phyloP scores from a whole-genome alignment of 108 stramenopile species.

The Cylindrotheca fusiformis region DNA sequence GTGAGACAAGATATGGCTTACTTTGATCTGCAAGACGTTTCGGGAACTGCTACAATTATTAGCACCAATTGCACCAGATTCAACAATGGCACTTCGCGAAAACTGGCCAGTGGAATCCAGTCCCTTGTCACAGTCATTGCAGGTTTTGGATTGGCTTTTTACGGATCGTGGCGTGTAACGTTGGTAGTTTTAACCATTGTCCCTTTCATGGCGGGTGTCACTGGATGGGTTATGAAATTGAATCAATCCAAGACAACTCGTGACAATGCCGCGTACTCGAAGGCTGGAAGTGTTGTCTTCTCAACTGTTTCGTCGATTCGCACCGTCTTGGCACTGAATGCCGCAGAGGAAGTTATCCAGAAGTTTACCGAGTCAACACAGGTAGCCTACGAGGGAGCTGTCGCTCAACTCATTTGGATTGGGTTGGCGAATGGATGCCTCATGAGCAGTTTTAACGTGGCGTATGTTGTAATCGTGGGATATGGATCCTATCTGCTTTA shows the following conservation, averaged over 20 bases:
- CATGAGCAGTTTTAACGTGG: conserved; percentile 30
- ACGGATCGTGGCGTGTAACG: conserved; percentile 31
- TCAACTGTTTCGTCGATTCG: conserved; percentile 38
- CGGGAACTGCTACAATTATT: conserved; percentile 42
- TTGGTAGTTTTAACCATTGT: conserved; percentile 31
- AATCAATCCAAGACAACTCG: conserved; percentile 32
- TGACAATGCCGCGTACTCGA: conserved; percentile 35
- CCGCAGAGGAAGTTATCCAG: conserved; percentile 33
- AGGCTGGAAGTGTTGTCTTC: conserved; percentile 46
- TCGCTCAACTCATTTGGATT: conserved; percentile 14
- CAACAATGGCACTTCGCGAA: conserved; percentile 39
- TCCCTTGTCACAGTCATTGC: conserved; percentile 33
- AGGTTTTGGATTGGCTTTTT: conserved; percentile 41
- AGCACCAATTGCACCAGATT: conserved; percentile 36
- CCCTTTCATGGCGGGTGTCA: conserved; percentile 36
- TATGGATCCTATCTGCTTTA: conserved; percentile 39
- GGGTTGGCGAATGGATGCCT: conserved; percentile 52
- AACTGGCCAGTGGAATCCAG: conserved; percentile 37
- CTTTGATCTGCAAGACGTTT: conserved; percentile 49
- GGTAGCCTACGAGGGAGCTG: conserved; percentile 32
- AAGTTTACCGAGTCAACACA: conserved; percentile 38
- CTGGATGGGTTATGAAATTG: conserved; percentile 31
- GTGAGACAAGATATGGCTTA: conserved; percentile 57
- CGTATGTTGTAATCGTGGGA: conserved; percentile 22
- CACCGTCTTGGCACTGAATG: conserved; percentile 51